Base-by-base conservation (phyloP, 257 asterid genomes). In the Solanum phureja region DNA sequence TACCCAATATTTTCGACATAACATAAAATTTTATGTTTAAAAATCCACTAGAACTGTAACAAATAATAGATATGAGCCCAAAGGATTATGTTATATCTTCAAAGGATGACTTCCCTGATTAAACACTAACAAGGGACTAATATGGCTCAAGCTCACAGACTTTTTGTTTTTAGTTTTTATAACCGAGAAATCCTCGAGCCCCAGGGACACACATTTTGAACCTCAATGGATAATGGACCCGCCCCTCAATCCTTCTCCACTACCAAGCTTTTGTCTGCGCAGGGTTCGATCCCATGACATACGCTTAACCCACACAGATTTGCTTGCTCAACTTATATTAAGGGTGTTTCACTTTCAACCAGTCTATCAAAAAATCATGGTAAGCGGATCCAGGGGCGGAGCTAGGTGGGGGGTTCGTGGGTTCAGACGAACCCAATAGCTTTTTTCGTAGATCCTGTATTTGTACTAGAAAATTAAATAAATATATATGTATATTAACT, bases 371-470 rank as follows among this genome's bases (percentile, higher is more conserved):
- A 72, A 33, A 21, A 33, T 72, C 76, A 74, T 74, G 49, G 18
- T 74, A 19, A 10, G 5, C 5, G 52, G 82, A 46, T 46, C 19
- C 19, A 46, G 0, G 58, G 56, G 7, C 7, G 0, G 58, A 49
- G 21, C 3, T 18, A 52, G 23, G n/a, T 18, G n/a, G 8, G 62
- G 9, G n/a, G 34, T 52, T 52, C 4, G 1, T 6, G n/a, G 62
- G 9, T 18, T 52, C 9, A 0, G 3, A 18, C 9, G 0, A 0
- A 52, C 3, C 9, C 62, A 52, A 0, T 6, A 52, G 0, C 3
- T 52, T 18, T 49, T 52, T 3, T 33, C 44, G 9, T 52, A 16
- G 23, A 52, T 52, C 9, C 0, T 16, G 3, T 16, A 52, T 52
- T 52, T 52, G 8, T 52, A 52, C 23, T 0, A 46, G 56, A 46